Evolutionary conservation across 108 stramenopile species (phyloP).

Genomic region (Seminavis robusta): DNA sequence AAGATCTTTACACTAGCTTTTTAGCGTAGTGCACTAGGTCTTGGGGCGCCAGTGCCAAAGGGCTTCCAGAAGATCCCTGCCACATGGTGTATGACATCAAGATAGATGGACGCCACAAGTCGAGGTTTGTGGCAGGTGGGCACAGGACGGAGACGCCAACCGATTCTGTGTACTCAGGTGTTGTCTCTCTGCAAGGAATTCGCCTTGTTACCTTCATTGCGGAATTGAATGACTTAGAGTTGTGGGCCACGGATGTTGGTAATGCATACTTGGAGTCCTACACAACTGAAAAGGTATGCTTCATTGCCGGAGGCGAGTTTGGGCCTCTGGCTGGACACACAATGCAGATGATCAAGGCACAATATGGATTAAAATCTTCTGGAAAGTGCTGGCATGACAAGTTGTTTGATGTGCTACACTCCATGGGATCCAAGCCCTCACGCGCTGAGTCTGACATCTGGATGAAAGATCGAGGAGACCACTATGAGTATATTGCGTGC

Average conservation of each 20-base stretch:
- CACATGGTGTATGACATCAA: conserved; percentile 25
- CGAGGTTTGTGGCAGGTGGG: conserved; percentile 28
- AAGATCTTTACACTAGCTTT: too few species aligned
- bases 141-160: conserved; percentile 13
- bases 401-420: conserved; percentile 1
- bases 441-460: conserved; percentile 40
- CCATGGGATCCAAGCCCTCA: conserved; percentile 22
- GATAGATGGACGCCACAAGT: conserved; percentile 22
- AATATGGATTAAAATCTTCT: conserved; percentile 30
- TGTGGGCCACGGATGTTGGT: conserved; percentile 20
- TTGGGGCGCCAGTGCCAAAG: too few species aligned
- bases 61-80: conserved; percentile 22
- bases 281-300: conserved; percentile 27
- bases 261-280: conserved; percentile 23
- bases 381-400: conserved; percentile 11
- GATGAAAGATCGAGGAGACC: conserved; percentile 11
- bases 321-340: conserved; percentile 20
- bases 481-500: conserved; percentile 27
- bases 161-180: conserved; percentile 24
- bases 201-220: conserved; percentile 20
- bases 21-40: too few species aligned
- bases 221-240: conserved; percentile 29
- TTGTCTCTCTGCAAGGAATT: conserved; percentile 17
- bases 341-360: conserved; percentile 20
- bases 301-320: conserved; percentile 45